Conservation (phyloP, 768 basidiomycete species). For the Pleurotus djamor region DNA sequence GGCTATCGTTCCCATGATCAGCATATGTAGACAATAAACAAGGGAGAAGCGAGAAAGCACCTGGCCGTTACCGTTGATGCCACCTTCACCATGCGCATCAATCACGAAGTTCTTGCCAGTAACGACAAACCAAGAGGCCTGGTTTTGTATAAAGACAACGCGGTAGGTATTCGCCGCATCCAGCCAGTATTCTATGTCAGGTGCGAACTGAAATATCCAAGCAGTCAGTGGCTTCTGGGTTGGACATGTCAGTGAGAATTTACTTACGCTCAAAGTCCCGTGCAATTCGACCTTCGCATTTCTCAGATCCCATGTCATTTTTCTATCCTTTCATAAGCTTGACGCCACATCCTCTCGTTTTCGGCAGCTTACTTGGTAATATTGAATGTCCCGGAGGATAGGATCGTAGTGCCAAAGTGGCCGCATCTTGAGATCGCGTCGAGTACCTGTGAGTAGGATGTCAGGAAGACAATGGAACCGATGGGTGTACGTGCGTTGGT, state of each 20-base stretch:
- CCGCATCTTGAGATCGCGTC: conserved; percentile 48
- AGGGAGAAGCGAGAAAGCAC: conserved; percentile 16
- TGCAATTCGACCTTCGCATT: conserved; percentile 40
- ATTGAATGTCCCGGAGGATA: conserved; percentile 44
- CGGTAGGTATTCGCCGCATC: conserved; percentile 52
- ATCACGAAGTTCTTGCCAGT: conserved; percentile 54
- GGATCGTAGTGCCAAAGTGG: conserved; percentile 39
- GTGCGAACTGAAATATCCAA: conserved; percentile 39
- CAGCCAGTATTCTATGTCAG: conserved; percentile 55
- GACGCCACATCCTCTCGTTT: background rate
- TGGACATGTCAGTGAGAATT: background rate
- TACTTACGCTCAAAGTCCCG: conserved; percentile 40
- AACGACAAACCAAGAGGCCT: conserved; percentile 65
- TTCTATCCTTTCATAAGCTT: conserved; percentile 19
- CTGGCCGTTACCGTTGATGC: conserved; percentile 61
- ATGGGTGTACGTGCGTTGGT: conserved; percentile 23
- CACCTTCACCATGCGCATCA: conserved; percentile 53
- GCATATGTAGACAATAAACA: background rate
- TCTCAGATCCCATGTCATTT: conserved; percentile 52
- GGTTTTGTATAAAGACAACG: conserved; percentile 63
- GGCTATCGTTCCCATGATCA: conserved; percentile 22
- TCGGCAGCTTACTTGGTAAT: conserved; percentile 39
- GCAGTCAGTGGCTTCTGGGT: background rate
- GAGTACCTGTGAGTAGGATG: conserved; percentile 32
- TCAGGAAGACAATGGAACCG: background rate